Evolutionary conservation across 768 basidiomycete species (phyloP), one percentile per base, ranked within the genome.

Genomic region (Podaxis sp.): DNA sequence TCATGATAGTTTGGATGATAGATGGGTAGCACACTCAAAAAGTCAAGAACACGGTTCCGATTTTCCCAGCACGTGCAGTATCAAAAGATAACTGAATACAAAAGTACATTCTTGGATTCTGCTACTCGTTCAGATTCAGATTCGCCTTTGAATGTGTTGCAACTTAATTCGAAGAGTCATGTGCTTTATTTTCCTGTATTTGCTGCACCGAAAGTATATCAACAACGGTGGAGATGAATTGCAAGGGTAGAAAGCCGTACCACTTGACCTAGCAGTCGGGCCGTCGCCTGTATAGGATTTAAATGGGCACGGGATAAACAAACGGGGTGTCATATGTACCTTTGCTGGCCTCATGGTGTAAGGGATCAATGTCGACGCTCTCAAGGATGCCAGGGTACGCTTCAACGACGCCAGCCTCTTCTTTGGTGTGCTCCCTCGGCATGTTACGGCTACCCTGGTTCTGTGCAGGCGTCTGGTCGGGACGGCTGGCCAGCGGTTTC

Each of bases 301-400:
- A n/a, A 27, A 10, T 40, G 25, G 42, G 42, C 18, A 44, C n/a
- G 9, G 18, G n/a, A 44, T 32, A 44, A 18, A 21, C 3, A 48
- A 13, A 48, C 11, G 25, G 7, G 25, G 7, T 32, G 47, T 23
- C 47, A 27, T 48, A 5, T 23, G 35, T 53, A 77, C 76, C 75
- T 66, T 78, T 75, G 62, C 75, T 77, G 4, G 76, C 74, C 61
- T 76, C 71, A 54, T 81, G 74, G 61, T 76, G 76, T 66, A 84
- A 68, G 21, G 83, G 83, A 55, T 81, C 81, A 56, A 85, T 82
- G 64, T 82, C 71, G 23, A 81, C 73, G 35, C 74, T 71, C 69
- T 86, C 82, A 63, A 86, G 82, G 64, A 85, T 83, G 16, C 83
- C 82, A 5, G 84, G 81, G 1, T 75, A 77, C 13, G 75, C 77